Percentiles rank a stretch among this genome's conserved stretches.
phyloP scores from a whole-genome alignment of 148 eudicot species.

The Rhododendron williamsianum region DNA sequence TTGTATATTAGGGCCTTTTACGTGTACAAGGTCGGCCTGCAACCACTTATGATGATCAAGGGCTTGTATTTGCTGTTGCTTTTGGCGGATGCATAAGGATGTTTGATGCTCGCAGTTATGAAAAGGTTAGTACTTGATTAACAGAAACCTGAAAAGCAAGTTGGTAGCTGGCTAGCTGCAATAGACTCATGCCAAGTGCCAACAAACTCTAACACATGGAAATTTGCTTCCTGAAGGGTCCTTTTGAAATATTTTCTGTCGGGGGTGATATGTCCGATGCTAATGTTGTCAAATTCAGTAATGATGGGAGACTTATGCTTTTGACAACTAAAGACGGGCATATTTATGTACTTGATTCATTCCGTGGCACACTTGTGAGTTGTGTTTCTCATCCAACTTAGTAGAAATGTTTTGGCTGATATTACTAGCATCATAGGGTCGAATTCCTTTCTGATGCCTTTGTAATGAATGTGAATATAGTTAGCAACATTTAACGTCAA shows the following conservation, averaged over 20 bases:
- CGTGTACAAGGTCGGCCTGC: slow-evolving; percentile 98
- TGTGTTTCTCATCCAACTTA: slow-evolving; percentile 8
- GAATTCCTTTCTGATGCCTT: slow-evolving; percentile 13
- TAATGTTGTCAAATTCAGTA: slow-evolving; percentile 82
- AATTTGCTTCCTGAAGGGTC: slow-evolving; percentile 55
- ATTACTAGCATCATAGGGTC: not conserved
- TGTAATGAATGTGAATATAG: slow-evolving; percentile 26
- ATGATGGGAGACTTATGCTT: slow-evolving; percentile 89
- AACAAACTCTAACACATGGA: slow-evolving; percentile 8
- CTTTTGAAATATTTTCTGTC: slow-evolving; percentile 76
- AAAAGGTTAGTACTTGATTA: slow-evolving; percentile 52
- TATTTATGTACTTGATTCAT: slow-evolving; percentile 91
- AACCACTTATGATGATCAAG: slow-evolving; percentile 95
- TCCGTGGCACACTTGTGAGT: slow-evolving; percentile 83
- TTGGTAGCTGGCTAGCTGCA: not conserved
- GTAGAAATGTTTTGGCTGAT: not conserved
- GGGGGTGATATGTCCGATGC: slow-evolving; percentile 93
- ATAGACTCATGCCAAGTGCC: slow-evolving; percentile 1
- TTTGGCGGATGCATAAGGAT: slow-evolving; percentile 84
- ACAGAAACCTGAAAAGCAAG: not conserved
- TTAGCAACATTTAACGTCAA: slow-evolving; percentile 63
- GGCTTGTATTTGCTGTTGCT: slow-evolving; percentile 89
- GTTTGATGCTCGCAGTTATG: slow-evolving; percentile 90
- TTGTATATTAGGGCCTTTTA: slow-evolving; percentile 63
- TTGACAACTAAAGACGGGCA: slow-evolving; percentile 75